Evolutionary conservation across 805 yeast species (phyloP), one percentile per base, ranked within the genome.

Genomic region (Sugiyamaella americana): DNA sequence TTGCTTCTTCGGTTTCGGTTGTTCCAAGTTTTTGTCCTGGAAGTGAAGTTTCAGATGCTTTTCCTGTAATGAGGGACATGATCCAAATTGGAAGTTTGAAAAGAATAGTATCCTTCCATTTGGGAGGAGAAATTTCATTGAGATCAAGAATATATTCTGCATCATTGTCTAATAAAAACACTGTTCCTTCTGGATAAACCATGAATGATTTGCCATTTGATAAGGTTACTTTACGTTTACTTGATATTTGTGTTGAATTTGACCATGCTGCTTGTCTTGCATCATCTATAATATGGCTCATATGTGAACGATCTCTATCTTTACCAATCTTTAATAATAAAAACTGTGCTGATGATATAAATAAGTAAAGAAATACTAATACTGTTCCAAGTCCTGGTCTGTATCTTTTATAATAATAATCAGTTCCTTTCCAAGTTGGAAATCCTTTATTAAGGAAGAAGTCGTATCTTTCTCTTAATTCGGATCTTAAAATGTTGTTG

Each of bases 391-490:
- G 60, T 35, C 83, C 82, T 19, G 88, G 96, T 58, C 82, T 76
- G 73, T 72, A 87, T 63, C 81, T 74, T 29, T 57, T 61, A 62
- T 83, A 78, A 52, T 71, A 71, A 70, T 84, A 78, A 44, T 78
- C 86, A 18, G 79, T 73, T 13, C 80, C 86, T 48, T 80, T 79
- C 76, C 84, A 87, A 51, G 74, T 72, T 4, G 98, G 98, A 66
- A 93, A 91, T 5, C 98, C 97, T 55, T 78, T 75, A 37, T 76
- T 71, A 45, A 85, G 69, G 65, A 86, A 93, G 63, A 79, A 88
- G 64, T 93, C 98, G 63, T 93, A 93, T 5, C 87, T 73, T 41
- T 82, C 79, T 51, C 81, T 77, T 48, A 72, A 72, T 46, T 78
- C 76, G 47, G 73, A 70, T 54, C 91, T 74, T 41, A 89, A 70